A percentile compares a stretch with the other conserved stretches of the same genome.
Conservation (phyloP, 805 yeast genomes). For the Debaryomyces maramus region DNA sequence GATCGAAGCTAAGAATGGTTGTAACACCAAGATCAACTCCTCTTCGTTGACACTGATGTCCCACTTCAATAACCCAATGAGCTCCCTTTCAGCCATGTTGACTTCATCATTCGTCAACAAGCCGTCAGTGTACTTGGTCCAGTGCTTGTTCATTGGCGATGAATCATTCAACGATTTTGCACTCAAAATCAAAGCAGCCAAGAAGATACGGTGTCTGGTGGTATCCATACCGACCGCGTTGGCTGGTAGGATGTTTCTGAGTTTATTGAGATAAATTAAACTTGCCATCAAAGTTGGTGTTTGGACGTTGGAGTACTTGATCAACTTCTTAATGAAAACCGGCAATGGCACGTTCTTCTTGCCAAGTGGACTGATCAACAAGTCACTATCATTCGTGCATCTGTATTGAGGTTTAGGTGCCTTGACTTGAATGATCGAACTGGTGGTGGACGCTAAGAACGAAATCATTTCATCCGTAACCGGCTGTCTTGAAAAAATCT, state of each 20-base stretch:
- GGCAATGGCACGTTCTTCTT: slow-evolving; percentile 37
- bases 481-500: slow-evolving; percentile 54
- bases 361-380: slow-evolving; percentile 25
- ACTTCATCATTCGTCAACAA: slow-evolving; percentile 74
- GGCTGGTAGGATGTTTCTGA: slow-evolving; percentile 76
- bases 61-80: slow-evolving; percentile 83
- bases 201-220: slow-evolving; percentile 87
- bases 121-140: slow-evolving; percentile 93
- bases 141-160: slow-evolving; percentile 92
- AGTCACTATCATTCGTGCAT: slow-evolving; percentile 42
- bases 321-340: slow-evolving; percentile 68
- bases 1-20: slow-evolving; percentile 76
- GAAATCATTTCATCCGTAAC: slow-evolving; percentile 59
- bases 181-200: slow-evolving; percentile 86
- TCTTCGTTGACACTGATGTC: slow-evolving; percentile 66
- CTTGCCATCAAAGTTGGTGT: slow-evolving; percentile 95
- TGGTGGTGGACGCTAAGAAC: slow-evolving; percentile 57
- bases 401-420: slow-evolving; percentile 15
- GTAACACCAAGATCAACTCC: slow-evolving; percentile 68
- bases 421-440: slow-evolving; percentile 53
- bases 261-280: slow-evolving; percentile 74
- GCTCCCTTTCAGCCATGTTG: slow-evolving; percentile 87
- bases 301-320: slow-evolving; percentile 85
- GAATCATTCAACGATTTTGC: slow-evolving; percentile 93
- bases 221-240: slow-evolving; percentile 91